Base-by-base conservation (phyloP, 192 early-diverging fungal genomes). In the Backusella macrospora region DNA sequence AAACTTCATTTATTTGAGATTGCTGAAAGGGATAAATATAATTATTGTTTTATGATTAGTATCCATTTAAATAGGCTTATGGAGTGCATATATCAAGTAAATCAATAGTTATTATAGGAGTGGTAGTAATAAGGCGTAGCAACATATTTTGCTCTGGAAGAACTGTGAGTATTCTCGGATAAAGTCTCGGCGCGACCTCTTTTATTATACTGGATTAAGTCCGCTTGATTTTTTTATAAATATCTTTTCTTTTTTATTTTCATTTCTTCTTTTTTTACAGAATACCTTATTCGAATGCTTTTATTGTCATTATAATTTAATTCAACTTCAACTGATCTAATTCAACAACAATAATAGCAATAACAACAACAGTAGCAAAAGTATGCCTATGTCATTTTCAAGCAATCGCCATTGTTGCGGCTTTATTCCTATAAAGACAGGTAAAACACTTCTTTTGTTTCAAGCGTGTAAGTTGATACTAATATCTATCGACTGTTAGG, bases 381-480 rank as follows among this genome's bases (percentile, higher is more conserved):
- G 34, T 10, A 68, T 68, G 67, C 67, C 67, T 14, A 21, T 68
- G 23, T 44, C 43, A 68, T 68, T 68, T 12, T 44, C 43, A 68
- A 68, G 44, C 29, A 45, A 45, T 44, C 40, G 39, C 18, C 37
- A 37, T n/a, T 72, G 71, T 44, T 72, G 55, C 34, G 71, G 71
- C 0, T 63, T 63, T 8, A 23, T 72, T 64, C 71, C 71, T 8
- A 62, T 72, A 23, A 72, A 72, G 62, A 72, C 71, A 72, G 71
- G 71, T 64, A 72, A 59, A 21, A 14, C 23, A 10, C 10, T 52
- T 52, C 6, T 49, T 18, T 6, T 49, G 29, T 34, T 34, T 34
- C 29, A 34, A 34, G 29, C 2, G 29, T 34, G 29, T 34, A 34
- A 34, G 2, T n/a, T 23, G 52, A 5, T 59, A 59, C 3, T 59